These are phyloP conservation scores for Craspedostauros australis DNA, from an alignment of 108 stramenopile species.

Conservation along the genomic window DNA sequence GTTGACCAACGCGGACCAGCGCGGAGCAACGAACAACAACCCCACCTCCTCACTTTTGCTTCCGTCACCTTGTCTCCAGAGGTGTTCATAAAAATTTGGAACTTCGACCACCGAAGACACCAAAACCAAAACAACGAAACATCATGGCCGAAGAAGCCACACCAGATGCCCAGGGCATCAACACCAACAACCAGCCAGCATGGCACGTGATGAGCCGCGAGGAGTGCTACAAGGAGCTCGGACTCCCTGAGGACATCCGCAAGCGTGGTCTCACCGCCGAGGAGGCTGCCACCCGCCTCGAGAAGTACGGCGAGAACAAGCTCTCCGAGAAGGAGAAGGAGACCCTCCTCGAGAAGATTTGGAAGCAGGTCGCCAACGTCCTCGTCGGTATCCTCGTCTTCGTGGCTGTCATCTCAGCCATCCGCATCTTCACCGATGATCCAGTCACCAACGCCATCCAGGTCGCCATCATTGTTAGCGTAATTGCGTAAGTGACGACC, in stretches of 20 bases:
- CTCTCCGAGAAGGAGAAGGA: constrained; percentile 61
- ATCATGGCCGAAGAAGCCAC: too few relatives aligned
- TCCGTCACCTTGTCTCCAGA: too few relatives aligned
- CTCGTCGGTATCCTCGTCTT: constrained; percentile 69
- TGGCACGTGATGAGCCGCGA: constrained; percentile 65
- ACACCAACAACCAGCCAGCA: constrained; percentile 7
- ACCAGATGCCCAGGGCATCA: too few relatives aligned
- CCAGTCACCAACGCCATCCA: constrained; percentile 58
- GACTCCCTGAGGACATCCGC: constrained; percentile 26
- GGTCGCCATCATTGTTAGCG: constrained; percentile 57
- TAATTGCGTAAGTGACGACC: constrained; percentile 56
- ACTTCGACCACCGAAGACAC: too few relatives aligned
- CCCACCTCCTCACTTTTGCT: too few relatives aligned
- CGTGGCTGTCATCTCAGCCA: constrained; percentile 62
- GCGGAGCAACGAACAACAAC: too few relatives aligned
- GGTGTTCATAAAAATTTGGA: too few relatives aligned
- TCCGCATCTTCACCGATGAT: constrained; percentile 17
- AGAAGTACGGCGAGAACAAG: constrained; percentile 65
- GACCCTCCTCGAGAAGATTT: constrained; percentile 67
- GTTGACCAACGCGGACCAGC: too few relatives aligned
- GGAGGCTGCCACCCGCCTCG: constrained; percentile 53
- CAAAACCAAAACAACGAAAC: too few relatives aligned
- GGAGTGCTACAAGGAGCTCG: constrained; percentile 31
- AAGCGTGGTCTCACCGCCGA: constrained; percentile 45
- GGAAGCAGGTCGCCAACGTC: constrained; percentile 74